Base-by-base conservation (phyloP, 257 asterid genomes). In the Haberlea rhodopensis region DNA sequence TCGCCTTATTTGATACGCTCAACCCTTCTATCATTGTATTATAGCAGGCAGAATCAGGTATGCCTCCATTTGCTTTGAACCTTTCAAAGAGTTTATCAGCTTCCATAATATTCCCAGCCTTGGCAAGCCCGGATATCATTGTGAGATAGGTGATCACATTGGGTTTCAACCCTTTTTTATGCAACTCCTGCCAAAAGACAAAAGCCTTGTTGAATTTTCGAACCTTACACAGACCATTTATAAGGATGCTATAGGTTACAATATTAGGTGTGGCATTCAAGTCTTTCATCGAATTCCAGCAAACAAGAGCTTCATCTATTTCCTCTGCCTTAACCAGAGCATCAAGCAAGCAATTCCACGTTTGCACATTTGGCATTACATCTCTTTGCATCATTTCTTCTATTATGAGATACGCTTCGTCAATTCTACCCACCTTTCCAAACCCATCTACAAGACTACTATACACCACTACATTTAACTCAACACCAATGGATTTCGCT, bases 101-200 rank as follows among this genome's bases (percentile, higher is more conserved):
- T 62, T 87, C 96, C 15, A 67, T 76, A 61, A 92, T 76, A 67
- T 92, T 92, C 26, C 97, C 99, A 22, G 97, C 96, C 70, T 85
- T 92, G 22, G 99, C 87, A 68, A 92, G 97, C 72, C 97, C 97
- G 19, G 95, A 87, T 43, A 92, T 89, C 97, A 92, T 87, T 27
- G 97, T 87, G 45, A 87, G 73, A 67, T 92, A 85, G 11, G 90
- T 87, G 68, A 89, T 71, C 22, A 62, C 74, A 66, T 92, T 87
- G 31, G 99, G 97, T 69, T 81, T 82, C 76, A 89, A 43, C 48
- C 99, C 97, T 69, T 81, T 81, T 72, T 82, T 92, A 82, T 87
- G 97, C 96, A 92, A 84, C 75, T 87, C 95, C 66, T 92, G 99
- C 99, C 99, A 92, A 78, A 89, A 89, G 16, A 92, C 99, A 67